Evolutionary conservation across 2,329 filamentous ascomycete genomes (phyloP).

Genomic region (Polychaeton citri): DNA sequence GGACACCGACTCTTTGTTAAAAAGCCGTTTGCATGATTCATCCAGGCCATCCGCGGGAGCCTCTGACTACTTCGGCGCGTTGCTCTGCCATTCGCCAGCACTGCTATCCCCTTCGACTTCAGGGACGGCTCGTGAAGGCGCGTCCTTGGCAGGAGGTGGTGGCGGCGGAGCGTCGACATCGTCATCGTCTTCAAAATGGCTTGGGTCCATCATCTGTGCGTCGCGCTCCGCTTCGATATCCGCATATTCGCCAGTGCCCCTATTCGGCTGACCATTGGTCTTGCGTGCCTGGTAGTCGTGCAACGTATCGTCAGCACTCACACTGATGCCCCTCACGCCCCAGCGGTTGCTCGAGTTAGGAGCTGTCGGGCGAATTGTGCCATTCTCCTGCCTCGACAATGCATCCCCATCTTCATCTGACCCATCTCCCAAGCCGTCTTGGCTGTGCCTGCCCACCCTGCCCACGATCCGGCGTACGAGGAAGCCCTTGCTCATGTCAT

Average conservation of each 20-base stretch:
- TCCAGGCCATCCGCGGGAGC: too few relatives aligned
- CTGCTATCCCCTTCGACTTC: slow-evolving; percentile 12
- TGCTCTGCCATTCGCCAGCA: slow-evolving; percentile 14
- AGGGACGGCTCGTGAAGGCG: neutral
- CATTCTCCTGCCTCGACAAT: slow-evolving; percentile 25
- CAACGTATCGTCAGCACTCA: slow-evolving; percentile 44
- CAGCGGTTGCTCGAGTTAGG: slow-evolving; percentile 31
- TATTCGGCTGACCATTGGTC: neutral
- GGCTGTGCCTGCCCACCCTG: slow-evolving; percentile 25
- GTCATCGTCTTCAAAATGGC: slow-evolving; percentile 32
- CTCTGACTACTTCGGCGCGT: too few relatives aligned
- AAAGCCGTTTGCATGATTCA: too few relatives aligned
- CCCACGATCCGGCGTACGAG: slow-evolving; percentile 68
- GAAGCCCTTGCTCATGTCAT: slow-evolving; percentile 78
- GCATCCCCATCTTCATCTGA: slow-evolving; percentile 44
- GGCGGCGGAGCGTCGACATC: slow-evolving; percentile 21
- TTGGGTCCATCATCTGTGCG: slow-evolving; percentile 30
- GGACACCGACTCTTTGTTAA: too few relatives aligned
- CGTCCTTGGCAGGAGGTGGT: slow-evolving; percentile 11
- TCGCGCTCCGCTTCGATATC: slow-evolving; percentile 8
- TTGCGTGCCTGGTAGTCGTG: slow-evolving; percentile 18
- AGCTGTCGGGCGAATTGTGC: slow-evolving; percentile 13
- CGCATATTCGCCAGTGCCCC: slow-evolving; percentile 1
- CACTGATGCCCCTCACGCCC: slow-evolving; percentile 45
- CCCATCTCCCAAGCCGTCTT: slow-evolving; percentile 26